Conservation (phyloP, 495 filamentous ascomycete species). For the Podospora pseudocomata region DNA sequence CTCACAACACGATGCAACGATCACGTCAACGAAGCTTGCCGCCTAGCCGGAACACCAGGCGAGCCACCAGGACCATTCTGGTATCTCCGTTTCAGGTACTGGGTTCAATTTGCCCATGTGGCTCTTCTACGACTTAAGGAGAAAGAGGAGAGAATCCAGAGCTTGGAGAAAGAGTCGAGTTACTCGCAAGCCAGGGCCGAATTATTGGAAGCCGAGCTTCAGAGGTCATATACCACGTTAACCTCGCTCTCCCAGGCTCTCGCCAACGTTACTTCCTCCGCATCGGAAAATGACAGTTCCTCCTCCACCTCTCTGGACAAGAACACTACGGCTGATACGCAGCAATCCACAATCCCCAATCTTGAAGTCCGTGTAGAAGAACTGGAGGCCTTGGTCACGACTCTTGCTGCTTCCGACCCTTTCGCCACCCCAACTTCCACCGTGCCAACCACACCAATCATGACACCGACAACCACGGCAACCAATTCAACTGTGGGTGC, state of each 20-base stretch:
- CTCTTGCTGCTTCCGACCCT: too few species aligned
- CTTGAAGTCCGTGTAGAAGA: too few species aligned
- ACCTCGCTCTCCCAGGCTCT: not conserved
- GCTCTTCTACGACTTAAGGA: not conserved
- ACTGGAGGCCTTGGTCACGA: too few species aligned
- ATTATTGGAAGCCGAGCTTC: not conserved
- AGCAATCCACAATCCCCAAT: too few species aligned
- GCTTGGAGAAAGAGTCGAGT: not conserved
- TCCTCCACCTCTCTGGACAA: too few species aligned
- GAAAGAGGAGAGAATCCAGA: not conserved
- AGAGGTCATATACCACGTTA: not conserved
- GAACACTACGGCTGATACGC: too few species aligned
- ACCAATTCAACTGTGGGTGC: too few species aligned
- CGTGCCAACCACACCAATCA: too few species aligned
- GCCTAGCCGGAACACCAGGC: not conserved
- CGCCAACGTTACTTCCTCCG: not conserved
- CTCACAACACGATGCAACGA: not conserved
- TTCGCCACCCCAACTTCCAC: too few species aligned
- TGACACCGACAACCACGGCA: too few species aligned
- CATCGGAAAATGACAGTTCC: too few species aligned
- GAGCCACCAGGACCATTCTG: not conserved
- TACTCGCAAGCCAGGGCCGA: not conserved
- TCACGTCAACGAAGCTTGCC: not conserved
- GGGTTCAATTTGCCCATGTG: not conserved
- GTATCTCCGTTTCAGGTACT: not conserved